Evolutionary conservation across 2,329 filamentous ascomycete species (phyloP).

Genomic region (Aspergillus hiratsukae): DNA sequence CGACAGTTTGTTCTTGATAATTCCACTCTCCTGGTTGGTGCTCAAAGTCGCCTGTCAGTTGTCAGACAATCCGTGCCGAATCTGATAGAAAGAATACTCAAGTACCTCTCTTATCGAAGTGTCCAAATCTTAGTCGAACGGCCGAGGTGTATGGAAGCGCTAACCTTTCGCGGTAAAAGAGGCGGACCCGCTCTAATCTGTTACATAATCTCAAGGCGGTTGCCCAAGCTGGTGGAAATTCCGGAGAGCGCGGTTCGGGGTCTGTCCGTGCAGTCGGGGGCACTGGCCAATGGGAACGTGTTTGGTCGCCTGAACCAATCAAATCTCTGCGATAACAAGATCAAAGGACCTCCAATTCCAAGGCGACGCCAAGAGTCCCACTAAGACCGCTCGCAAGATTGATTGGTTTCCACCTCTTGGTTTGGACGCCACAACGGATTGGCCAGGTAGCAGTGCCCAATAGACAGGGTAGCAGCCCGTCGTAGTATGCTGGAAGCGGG

Average conservation of each 20-base stretch:
- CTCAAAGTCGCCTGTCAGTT: not conserved
- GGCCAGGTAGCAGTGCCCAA: not conserved
- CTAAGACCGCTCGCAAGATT: conserved; percentile 9
- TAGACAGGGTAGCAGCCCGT: not conserved
- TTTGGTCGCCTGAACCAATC: conserved; percentile 3
- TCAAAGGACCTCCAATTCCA: conserved; percentile 14
- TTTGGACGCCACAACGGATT: not conserved
- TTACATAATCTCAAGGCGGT: not conserved
- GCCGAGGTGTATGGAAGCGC: not conserved
- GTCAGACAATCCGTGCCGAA: not conserved
- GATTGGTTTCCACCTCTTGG: conserved; percentile 13
- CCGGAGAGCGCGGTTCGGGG: conserved; percentile 11
- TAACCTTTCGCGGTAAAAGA: not conserved
- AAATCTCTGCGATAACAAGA: conserved; percentile 13
- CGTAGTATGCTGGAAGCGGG: not conserved
- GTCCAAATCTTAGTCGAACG: not conserved
- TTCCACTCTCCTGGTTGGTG: not conserved
- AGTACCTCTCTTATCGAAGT: not conserved
- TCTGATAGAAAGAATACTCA: not conserved
- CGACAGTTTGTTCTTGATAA: not conserved
- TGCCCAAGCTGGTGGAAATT: not conserved
- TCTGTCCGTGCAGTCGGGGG: conserved; percentile 15
- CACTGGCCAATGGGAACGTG: conserved; percentile 13
- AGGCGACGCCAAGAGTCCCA: conserved; percentile 9
- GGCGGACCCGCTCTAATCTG: not conserved